Conservation (phyloP, 2,329 filamentous ascomycete species). For the Cercospora canescens region DNA sequence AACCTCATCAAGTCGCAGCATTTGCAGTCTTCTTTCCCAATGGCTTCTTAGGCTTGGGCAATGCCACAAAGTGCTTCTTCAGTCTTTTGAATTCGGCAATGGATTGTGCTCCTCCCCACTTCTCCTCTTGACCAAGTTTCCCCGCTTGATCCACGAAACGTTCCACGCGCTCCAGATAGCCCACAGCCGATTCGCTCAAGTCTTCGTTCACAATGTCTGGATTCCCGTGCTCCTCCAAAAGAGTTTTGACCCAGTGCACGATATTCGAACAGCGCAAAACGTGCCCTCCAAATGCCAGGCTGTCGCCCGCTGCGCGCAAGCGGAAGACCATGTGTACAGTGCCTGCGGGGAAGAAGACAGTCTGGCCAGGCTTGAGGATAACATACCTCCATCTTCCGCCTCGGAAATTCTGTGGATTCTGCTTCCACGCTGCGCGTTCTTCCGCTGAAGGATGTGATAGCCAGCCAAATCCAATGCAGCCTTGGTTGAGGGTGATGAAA, state of each 20-base stretch:
- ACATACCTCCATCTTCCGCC: conserved; percentile 34
- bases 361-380: conserved; percentile 33
- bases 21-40: conserved; percentile 5
- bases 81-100: conserved; percentile 32
- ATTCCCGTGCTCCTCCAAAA: conserved; percentile 45
- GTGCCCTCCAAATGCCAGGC: conserved; percentile 37
- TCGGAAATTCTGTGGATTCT: conserved; percentile 20
- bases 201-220: conserved; percentile 49
- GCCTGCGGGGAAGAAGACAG: conserved; percentile 35
- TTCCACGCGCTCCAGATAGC: conserved; percentile 33
- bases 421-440: conserved; percentile 30
- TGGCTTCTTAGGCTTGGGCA: conserved; percentile 6
- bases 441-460: conserved; percentile 29
- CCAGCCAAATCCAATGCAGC: conserved; percentile 35
- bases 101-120: conserved; percentile 31
- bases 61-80: conserved; percentile 29
- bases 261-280: conserved; percentile 36
- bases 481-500: conserved; percentile 36
- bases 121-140: conserved; percentile 26
- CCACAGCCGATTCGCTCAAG: conserved; percentile 39
- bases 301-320: conserved; percentile 31
- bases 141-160: conserved; percentile 31
- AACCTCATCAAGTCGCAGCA: not conserved
- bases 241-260: conserved; percentile 46
- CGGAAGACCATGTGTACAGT: conserved; percentile 39